Percentiles rank a stretch among this genome's conserved stretches.
Evolutionary conservation across 768 basidiomycete species (phyloP).

Genomic region (Phlebiopsis flavidoalba): DNA sequence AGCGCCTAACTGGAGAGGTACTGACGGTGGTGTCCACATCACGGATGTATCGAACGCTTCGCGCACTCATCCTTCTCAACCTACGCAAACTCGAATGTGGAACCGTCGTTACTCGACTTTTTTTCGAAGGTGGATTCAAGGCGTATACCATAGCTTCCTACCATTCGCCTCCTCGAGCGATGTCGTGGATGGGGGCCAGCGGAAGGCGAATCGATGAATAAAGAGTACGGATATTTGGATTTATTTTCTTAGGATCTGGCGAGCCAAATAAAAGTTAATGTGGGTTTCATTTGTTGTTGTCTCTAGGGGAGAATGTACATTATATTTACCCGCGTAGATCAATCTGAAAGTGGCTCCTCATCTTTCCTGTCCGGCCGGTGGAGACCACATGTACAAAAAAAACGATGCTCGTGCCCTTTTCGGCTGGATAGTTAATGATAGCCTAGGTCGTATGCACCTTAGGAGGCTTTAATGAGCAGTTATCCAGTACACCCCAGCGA

Average conservation of each 20-base stretch:
- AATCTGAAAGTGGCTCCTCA: too few species aligned
- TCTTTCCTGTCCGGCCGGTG: too few species aligned
- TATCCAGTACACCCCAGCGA: too few species aligned
- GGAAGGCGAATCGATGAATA: slow-evolving; percentile 5
- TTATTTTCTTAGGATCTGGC: background rate
- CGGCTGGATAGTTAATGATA: too few species aligned
- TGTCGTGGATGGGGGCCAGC: slow-evolving; percentile 79
- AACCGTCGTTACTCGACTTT: slow-evolving; percentile 76
- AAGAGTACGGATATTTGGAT: background rate
- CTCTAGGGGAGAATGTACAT: too few species aligned
- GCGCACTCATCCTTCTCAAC: slow-evolving; percentile 88
- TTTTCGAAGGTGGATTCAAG: slow-evolving; percentile 81
- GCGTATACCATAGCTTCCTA: slow-evolving; percentile 75
- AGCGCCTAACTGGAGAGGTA: slow-evolving; percentile 79
- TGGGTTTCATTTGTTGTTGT: background rate
- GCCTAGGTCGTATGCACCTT: too few species aligned
- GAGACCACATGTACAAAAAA: too few species aligned
- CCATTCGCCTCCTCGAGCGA: slow-evolving; percentile 84
- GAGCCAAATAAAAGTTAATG: background rate
- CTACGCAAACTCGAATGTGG: slow-evolving; percentile 80
- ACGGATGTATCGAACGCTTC: slow-evolving; percentile 96
- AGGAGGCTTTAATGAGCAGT: too few species aligned
- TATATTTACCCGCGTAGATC: too few species aligned
- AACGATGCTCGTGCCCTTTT: too few species aligned
- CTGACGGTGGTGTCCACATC: slow-evolving; percentile 65